phyloP scores from a whole-genome alignment of 1,284 basidiomycete species.

The Trichosporon coremiiforme region DNA sequence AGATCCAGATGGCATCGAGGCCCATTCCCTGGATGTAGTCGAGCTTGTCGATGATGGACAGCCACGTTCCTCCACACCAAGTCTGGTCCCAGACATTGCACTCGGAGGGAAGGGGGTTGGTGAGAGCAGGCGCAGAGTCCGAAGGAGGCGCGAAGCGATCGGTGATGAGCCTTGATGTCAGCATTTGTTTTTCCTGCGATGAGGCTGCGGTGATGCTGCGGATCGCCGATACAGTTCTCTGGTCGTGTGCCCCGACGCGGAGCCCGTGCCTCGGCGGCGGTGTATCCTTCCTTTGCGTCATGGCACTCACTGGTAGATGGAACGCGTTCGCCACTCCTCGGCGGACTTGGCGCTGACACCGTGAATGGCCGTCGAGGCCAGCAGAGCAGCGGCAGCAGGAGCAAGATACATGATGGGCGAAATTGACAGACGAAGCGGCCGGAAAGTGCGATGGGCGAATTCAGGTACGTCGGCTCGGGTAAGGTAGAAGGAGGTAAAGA shows the following conservation, averaged over 20 bases:
- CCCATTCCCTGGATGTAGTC: slow-evolving; percentile 77
- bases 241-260: not conserved
- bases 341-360: slow-evolving; percentile 42
- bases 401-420: slow-evolving; percentile 11
- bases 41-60: slow-evolving; percentile 69
- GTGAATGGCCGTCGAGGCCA: slow-evolving; percentile 26
- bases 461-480: slow-evolving; percentile 3
- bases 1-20: slow-evolving; percentile 68
- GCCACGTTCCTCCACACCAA: slow-evolving; percentile 78
- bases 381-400: slow-evolving; percentile 23
- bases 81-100: slow-evolving; percentile 44
- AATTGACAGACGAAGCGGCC: not conserved
- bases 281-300: not conserved
- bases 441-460: not conserved
- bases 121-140: slow-evolving; percentile 60
- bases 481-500: not conserved
- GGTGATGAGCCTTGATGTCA: slow-evolving; percentile 65
- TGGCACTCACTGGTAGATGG: slow-evolving; percentile 56
- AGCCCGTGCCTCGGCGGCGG: not conserved
- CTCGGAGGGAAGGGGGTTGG: slow-evolving; percentile 56
- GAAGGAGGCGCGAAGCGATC: slow-evolving; percentile 70
- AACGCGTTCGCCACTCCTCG: slow-evolving; percentile 52
- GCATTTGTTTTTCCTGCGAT: not conserved
- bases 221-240: not conserved
- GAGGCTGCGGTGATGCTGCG: not conserved